Base-by-base conservation (phyloP, 1,139 yeast genomes). In the Debaryomyces coudertii region DNA sequence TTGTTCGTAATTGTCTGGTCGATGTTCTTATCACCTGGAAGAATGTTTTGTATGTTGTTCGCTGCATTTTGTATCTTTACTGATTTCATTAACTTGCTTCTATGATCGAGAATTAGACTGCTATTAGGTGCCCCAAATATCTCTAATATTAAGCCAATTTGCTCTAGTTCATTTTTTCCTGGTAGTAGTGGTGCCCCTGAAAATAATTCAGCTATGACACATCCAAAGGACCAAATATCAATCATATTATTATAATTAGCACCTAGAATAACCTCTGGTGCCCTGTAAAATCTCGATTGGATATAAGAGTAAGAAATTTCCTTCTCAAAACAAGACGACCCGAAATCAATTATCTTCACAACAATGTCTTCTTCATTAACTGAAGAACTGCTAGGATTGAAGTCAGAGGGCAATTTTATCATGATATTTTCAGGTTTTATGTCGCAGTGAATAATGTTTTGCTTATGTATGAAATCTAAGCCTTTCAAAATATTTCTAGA, bases 191-290 rank as follows among this genome's bases (percentile, higher is more conserved):
- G 93, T 28, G 64, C 60, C 0, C 95, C 96, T 0, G 82, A 75
- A 45, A 73, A 76, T 41, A 87, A 61, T 59, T 88, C 96, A 1
- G 83, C 80, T 14, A 85, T 63, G 35, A 88, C 79, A 47, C 92
- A 79, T 0, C 87, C 93, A 50, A 85, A 66, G 4, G 93, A 85
- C 96, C 96, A 88, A 51, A 87, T 78, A 61, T 88, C 96, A 46
- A 88, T 87, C 54, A 80, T 80, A 24, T 77, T 72, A 46, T 80
- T 75, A 62, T 90, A 90, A 27, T 81, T 76, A 48, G 90, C 83
- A 1, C 96, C 97, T n/a, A 89, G 58, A 34, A 87, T 71, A 3
- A 90, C 90, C 61, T 90, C 97, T 0, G 97, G 90, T 12, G 89
- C 86, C 46, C 89, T 62, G 56, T 83, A 83, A 54, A 77, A 83